Evolutionary conservation across 2,329 filamentous ascomycete genomes (phyloP).

Genomic region (Botrytis fragariae): DNA sequence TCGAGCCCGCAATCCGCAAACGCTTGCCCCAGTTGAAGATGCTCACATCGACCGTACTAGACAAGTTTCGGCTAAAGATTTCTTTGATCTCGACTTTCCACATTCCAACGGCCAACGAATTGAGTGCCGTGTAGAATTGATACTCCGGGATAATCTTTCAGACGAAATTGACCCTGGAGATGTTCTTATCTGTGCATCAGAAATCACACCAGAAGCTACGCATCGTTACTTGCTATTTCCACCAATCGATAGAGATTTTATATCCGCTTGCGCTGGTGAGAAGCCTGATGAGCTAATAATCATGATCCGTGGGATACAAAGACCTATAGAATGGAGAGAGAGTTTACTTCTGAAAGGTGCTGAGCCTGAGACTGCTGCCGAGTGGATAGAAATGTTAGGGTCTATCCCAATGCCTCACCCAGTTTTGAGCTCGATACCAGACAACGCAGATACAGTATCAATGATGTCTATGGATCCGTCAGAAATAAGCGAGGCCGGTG

Average conservation of each 20-base stretch:
- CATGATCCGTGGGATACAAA: slow-evolving; percentile 75
- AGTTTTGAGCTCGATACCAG: slow-evolving; percentile 19
- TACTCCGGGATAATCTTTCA: slow-evolving; percentile 77
- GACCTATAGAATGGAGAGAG: slow-evolving; percentile 75
- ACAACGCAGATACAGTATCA: slow-evolving; percentile 23
- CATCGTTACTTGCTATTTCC: slow-evolving; percentile 84
- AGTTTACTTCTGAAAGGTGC: slow-evolving; percentile 74
- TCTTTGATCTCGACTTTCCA: slow-evolving; percentile 78
- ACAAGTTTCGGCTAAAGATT: slow-evolving; percentile 85
- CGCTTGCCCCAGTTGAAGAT: slow-evolving; percentile 66
- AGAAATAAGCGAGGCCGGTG: slow-evolving; percentile 7
- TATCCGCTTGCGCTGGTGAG: slow-evolving; percentile 80
- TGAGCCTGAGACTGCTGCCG: slow-evolving; percentile 55
- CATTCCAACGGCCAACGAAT: slow-evolving; percentile 90
- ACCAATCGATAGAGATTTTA: slow-evolving; percentile 68
- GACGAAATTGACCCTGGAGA: slow-evolving; percentile 70
- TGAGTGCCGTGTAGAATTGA: slow-evolving; percentile 82
- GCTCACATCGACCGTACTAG: slow-evolving; percentile 72
- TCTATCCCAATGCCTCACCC: slow-evolving; percentile 58
- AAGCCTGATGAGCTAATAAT: slow-evolving; percentile 69
- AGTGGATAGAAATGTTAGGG: slow-evolving; percentile 81
- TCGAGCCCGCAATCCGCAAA: slow-evolving; percentile 74
- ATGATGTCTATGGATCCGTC: slow-evolving; percentile 16
- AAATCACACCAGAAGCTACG: slow-evolving; percentile 74
- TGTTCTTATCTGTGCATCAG: slow-evolving; percentile 77